Conservation (phyloP, 1,284 basidiomycete species). For the Malassezia sympodialis region DNA sequence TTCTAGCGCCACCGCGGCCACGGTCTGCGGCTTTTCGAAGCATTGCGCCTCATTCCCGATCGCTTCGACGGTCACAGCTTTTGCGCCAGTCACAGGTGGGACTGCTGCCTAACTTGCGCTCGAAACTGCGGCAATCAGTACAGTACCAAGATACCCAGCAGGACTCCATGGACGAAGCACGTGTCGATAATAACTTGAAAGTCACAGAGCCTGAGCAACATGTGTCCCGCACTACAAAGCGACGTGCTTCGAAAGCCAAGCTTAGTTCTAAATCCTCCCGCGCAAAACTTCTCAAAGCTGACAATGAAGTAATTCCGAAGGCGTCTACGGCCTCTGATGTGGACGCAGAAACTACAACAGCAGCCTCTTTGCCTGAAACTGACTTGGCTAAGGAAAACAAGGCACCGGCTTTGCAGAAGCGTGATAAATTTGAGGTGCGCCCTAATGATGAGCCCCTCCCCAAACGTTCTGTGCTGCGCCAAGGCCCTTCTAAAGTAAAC, state of each 20-base stretch:
- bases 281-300: slow-evolving; percentile 1
- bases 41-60: slow-evolving; percentile 34
- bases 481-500: slow-evolving; percentile 33
- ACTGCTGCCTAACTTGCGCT: slow-evolving; percentile 7
- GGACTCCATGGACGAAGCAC: not conserved
- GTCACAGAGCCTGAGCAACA: not conserved
- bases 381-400: not conserved
- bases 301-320: not conserved
- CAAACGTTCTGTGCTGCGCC: slow-evolving; percentile 36
- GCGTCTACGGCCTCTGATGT: slow-evolving; percentile 14
- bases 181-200: not conserved
- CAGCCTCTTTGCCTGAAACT: slow-evolving; percentile 15
- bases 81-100: slow-evolving; percentile 10
- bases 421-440: slow-evolving; percentile 32
- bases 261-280: slow-evolving; percentile 2
- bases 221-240: not conserved
- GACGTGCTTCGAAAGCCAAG: not conserved
- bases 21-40: slow-evolving; percentile 2
- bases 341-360: not conserved
- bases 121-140: slow-evolving; percentile 14
- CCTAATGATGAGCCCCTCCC: slow-evolving; percentile 17
- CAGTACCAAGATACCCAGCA: not conserved
- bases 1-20: not conserved
- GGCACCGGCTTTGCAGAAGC: slow-evolving; percentile 5
- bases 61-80: slow-evolving; percentile 1